A percentile compares a stretch with the other conserved stretches of the same genome.
Evolutionary conservation across 2,329 filamentous ascomycete genomes (phyloP).

Genomic region (Phialophora chinensis): DNA sequence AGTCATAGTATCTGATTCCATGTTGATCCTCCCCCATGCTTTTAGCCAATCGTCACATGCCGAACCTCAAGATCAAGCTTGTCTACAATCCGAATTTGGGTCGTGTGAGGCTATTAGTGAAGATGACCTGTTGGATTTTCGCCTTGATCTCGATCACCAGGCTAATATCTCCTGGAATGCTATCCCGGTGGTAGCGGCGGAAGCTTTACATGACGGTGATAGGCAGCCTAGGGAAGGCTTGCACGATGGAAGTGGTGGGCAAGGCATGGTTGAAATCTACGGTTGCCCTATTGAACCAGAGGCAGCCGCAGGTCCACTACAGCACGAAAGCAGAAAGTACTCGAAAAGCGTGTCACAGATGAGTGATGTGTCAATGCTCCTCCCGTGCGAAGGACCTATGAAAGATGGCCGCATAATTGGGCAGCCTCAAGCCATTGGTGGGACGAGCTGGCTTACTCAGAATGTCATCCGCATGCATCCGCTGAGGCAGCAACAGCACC

Average conservation of each 20-base stretch:
- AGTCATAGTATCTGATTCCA: background rate
- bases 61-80: background rate
- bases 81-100: background rate
- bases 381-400: constrained; percentile 23
- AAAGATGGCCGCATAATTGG: constrained; percentile 17
- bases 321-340: constrained; percentile 20
- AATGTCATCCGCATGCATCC: constrained; percentile 36
- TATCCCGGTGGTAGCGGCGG: constrained; percentile 17
- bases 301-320: background rate
- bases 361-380: constrained; percentile 36
- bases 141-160: constrained; percentile 3
- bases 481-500: constrained; percentile 32
- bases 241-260: constrained; percentile 11
- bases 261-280: constrained; percentile 6
- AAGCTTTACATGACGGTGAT: constrained; percentile 3
- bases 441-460: constrained; percentile 32
- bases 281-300: constrained; percentile 4
- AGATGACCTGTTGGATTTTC: constrained; percentile 18
- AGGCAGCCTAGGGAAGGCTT: constrained; percentile 7
- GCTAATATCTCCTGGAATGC: constrained; percentile 14
- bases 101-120: constrained; percentile 1
- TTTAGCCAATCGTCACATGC: background rate
- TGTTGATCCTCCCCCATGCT: background rate
- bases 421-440: constrained; percentile 24
- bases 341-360: constrained; percentile 23